Evolutionary conservation across 2,329 filamentous ascomycete genomes (phyloP).

Genomic region (Chaetoscypha palmicola): DNA sequence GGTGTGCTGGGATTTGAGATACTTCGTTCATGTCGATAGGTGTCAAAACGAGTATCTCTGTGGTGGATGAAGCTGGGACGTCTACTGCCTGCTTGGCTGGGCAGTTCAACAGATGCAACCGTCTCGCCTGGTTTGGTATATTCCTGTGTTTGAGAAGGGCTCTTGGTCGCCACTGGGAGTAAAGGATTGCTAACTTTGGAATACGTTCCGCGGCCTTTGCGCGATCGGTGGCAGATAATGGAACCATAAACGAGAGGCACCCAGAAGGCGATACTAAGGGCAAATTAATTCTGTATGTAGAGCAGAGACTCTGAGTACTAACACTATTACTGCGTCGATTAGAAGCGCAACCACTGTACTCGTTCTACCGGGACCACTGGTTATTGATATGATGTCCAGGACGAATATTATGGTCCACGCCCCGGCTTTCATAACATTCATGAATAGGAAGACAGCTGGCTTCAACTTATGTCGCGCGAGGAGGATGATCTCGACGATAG

Average conservation of each 20-base stretch:
- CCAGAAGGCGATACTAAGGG: constrained; percentile 18
- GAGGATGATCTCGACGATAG: constrained; percentile 23
- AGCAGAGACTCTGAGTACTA: no score
- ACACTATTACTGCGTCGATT: no score
- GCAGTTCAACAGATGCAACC: constrained; percentile 5
- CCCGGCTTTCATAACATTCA: constrained; percentile 18
- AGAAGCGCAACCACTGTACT: no score
- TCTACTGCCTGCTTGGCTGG: background rate
- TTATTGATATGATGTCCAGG: constrained; percentile 16
- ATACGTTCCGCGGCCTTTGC: constrained; percentile 9
- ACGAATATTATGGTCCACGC: constrained; percentile 19
- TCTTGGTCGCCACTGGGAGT: background rate
- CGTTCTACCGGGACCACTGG: no score
- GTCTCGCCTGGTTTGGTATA: constrained; percentile 1
- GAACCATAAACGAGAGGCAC: constrained; percentile 25
- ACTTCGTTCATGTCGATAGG: constrained; percentile 10
- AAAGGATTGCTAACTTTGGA: constrained; percentile 5
- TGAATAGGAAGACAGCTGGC: constrained; percentile 20
- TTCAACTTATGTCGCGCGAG: constrained; percentile 19
- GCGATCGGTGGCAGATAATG: constrained; percentile 17
- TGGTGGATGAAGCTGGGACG: constrained; percentile 19
- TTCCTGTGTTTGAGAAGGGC: constrained; percentile 6
- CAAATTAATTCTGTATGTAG: no score
- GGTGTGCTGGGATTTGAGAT: background rate
- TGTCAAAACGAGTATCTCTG: constrained; percentile 19